phyloP scores from a whole-genome alignment of 2,329 filamentous ascomycete genomes.

The Fusarium sp. region DNA sequence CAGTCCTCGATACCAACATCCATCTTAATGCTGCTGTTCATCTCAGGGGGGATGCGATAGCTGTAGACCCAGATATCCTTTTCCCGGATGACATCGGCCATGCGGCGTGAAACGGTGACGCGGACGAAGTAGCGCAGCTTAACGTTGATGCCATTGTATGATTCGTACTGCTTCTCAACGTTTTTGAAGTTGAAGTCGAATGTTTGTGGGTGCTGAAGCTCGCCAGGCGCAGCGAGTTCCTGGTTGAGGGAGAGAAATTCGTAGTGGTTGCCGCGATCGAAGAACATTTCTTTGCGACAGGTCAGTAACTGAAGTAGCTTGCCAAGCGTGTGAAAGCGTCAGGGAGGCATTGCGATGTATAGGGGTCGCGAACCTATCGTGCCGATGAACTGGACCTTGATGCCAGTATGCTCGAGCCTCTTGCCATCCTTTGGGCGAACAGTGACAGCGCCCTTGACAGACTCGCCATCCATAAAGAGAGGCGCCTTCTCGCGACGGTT shows the following conservation, averaged over 20 bases:
- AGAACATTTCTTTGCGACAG: conserved; percentile 89
- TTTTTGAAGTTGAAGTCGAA: conserved; percentile 99
- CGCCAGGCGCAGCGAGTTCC: conserved; percentile 94
- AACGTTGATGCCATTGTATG: conserved; percentile 99
- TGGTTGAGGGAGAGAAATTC: conserved; percentile 98
- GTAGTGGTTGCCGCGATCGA: conserved; percentile 98
- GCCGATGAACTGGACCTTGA: conserved; percentile 99
- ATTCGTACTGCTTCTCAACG: conserved; percentile 99
- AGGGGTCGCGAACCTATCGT: conserved; percentile 76
- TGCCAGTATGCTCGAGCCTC: conserved; percentile 95
- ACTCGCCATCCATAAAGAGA: conserved; percentile 97
- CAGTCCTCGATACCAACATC: conserved; percentile 99
- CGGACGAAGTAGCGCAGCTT: conserved; percentile 98
- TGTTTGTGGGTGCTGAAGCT: conserved; percentile 97
- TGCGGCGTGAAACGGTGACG: conserved; percentile 93
- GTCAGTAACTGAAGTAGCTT: background rate
- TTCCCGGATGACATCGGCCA: conserved; percentile 97
- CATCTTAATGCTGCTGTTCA: conserved; percentile 99
- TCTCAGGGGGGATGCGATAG: conserved; percentile 97
- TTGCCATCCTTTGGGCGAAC: conserved; percentile 98
- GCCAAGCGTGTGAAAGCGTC: conserved; percentile 13
- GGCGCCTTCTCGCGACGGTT: conserved; percentile 96
- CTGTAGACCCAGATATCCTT: conserved; percentile 99
- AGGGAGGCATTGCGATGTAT: conserved; percentile 10
- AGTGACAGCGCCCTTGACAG: conserved; percentile 94